Base-by-base conservation (phyloP, 768 basidiomycete genomes). In the Mycena vitilis region DNA sequence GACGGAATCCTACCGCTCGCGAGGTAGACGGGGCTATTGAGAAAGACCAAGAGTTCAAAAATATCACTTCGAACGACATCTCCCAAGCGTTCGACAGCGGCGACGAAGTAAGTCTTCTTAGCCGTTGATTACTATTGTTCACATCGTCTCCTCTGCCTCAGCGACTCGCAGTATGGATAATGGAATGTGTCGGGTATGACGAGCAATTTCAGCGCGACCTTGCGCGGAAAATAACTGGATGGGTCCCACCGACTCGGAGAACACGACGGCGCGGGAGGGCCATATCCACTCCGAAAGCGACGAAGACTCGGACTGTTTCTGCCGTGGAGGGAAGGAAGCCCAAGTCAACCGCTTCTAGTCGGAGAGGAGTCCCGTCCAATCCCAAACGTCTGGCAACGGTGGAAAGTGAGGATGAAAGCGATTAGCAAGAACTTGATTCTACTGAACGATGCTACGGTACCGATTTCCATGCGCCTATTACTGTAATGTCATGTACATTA, bases 101-200 rank as follows among this genome's bases (percentile, higher is more conserved):
- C 18, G 69, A 78, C 36, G 80, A 81, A 71, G 83, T 82, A 38
- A 30, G 73, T 47, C 15, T 25, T 8, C 18, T 3, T 5, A 4
- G 16, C n/a, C 34, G 0, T 20, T 22, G 18, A 42, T 48, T 16
- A 51, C 34, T 18, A 30, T 30, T 20, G 22, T 30, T 44, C 11
- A 30, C 30, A 30, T 3, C 11, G 10, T 11, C 5, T 57, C 22
- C 34, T 4, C 4, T 52, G 30, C 15, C 52, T 30, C 30, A 83
- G 81, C 65, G 59, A 23, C 73, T 84, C 30, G 73, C 73, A 1
- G 79, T 81, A 0, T 82, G 80, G 79, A 79, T 77, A 0, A 76
- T 83, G 79, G 79, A 83, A 63, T 84, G 83, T 58, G 74, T 83
- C 22, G 81, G 76, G 2, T 84, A 84, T 53, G 81, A 84, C 54